Base-by-base conservation (phyloP, 2,329 filamentous ascomycete genomes). In the Ceratocystis eucalypticola region DNA sequence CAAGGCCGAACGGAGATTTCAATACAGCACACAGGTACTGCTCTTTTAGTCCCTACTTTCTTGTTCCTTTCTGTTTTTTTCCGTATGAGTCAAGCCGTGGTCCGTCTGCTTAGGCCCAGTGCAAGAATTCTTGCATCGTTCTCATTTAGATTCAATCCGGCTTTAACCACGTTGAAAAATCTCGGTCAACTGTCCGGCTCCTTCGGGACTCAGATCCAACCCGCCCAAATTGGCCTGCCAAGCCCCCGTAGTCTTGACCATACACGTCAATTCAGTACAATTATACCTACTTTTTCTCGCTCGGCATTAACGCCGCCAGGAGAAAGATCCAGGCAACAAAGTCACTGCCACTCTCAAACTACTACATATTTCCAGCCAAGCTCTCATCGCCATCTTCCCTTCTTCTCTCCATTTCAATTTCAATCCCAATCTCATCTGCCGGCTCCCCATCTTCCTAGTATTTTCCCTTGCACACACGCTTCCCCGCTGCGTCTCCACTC, bases 111-210 rank as follows among this genome's bases (percentile, higher is more conserved):
- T 28, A 55, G 65, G 65, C 28, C 53, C 37, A 66, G 55, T 17
- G 59, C 57, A 62, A 66, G 62, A 55, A 55, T 62, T 66, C 55
- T 61, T 62, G 65, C 45, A 46, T 66, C 65, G 45, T 55, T 46
- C 25, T 30, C 62, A 22, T 5, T 61, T 41, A 8, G 8, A 45
- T 57, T 17, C 55, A 59, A 53, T 53, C 12, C 28, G 28, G 55
- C 55, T 59, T 59, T 59, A 59, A 59, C 15, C 55, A 59, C 55
- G 55, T 37, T 33, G 25, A 30, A 33, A n/a, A 33, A 30, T 59
- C 55, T 59, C 55, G 55, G 55, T 59, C 55, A 25, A 5, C 55
- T 59, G 28, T 30, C 55, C 55, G 55, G 55, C n/a, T 59, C 55
- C 28, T 59, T 59, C 55, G 55, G 55, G 30, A 37, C 6, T 59